Base-by-base conservation (phyloP, 148 eudicot genomes). In the Chenopodium suecicum region DNA sequence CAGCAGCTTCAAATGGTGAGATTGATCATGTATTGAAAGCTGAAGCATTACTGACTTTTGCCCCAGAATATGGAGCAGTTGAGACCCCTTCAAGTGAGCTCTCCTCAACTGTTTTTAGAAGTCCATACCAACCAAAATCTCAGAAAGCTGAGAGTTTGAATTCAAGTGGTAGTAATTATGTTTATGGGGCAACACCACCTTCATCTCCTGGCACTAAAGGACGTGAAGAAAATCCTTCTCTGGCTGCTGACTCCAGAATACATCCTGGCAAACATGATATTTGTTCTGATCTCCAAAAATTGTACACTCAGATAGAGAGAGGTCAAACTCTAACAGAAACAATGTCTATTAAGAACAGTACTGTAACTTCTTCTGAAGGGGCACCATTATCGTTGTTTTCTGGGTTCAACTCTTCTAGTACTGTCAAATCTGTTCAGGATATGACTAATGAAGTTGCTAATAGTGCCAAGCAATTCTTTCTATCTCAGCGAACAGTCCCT, bases 41-140 rank as follows among this genome's bases (percentile, higher is more conserved):
- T 75, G 99, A 96, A 88, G 99, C 98, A 71, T 77, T 91, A 80
- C 87, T 96, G 90, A 89, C 99, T 84, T 94, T 96, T 87, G 98
- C 99, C 73, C 91, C 97, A 52, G 97, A 94, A 85, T 96, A 94
- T 87, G 94, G 99, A 82, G 97, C 98, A 79, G 93, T 96, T 79
- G 99, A 92, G 80, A 86, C 94, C 71, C 80, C 90, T 23, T 56
- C 89, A 81, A 87, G 89, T 82, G 99, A 91, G 85, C 79, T 89
- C 44, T 88, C 94, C 20, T 91, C 97, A 41, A 87, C 92, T 20
- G 84, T 94, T 70, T 88, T 96, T 82, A 92, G 86, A 83, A 90
- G 88, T 79, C 99, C 99, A 0, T 96, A 96, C 79, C 81, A 88
- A 74, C 99, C 99, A 14, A 92, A 87, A 85, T 87, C 93, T 82